phyloP scores from a whole-genome alignment of 2,329 filamentous ascomycete species.

The Hirsutella thompsonii region DNA sequence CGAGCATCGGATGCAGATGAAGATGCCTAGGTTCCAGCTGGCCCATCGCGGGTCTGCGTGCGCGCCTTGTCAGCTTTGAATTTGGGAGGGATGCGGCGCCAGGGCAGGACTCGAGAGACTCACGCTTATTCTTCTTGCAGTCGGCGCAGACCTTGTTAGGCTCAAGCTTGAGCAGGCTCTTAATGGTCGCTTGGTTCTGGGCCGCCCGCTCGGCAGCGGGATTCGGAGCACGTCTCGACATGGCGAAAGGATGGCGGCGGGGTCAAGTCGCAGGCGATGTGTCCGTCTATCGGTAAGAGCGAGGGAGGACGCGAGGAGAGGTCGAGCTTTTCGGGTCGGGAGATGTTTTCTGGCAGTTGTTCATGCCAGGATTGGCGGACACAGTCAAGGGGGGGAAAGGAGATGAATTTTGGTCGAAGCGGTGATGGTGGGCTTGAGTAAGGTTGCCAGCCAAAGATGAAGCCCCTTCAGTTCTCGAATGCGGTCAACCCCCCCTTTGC shows the following conservation, averaged over 20 bases:
- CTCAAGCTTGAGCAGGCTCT: slow-evolving; percentile 88
- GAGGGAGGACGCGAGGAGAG: too few species aligned
- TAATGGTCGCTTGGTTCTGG: slow-evolving; percentile 88
- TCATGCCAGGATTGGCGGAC: too few species aligned
- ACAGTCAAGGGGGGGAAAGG: too few species aligned
- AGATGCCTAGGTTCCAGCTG: slow-evolving; percentile 95
- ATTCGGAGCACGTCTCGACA: slow-evolving; percentile 70
- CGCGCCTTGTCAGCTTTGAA: not conserved
- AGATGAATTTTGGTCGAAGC: too few species aligned
- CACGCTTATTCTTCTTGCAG: slow-evolving; percentile 98
- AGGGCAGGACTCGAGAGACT: not conserved
- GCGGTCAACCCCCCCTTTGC: not conserved
- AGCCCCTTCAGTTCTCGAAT: too few species aligned
- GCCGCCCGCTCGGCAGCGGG: slow-evolving; percentile 77
- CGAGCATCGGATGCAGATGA: slow-evolving; percentile 95
- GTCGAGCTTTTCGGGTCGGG: too few species aligned
- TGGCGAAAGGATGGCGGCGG: slow-evolving; percentile 21
- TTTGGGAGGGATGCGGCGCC: not conserved
- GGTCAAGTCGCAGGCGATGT: not conserved
- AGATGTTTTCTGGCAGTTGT: too few species aligned
- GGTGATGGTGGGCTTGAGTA: too few species aligned
- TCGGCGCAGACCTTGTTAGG: slow-evolving; percentile 94
- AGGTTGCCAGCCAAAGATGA: too few species aligned
- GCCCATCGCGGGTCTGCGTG: slow-evolving; percentile 86
- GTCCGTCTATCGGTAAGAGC: too few species aligned